Percentiles rank a stretch among this genome's conserved stretches.
phyloP scores from a whole-genome alignment of 148 eudicot genomes.

The Nepenthes gracilis region DNA sequence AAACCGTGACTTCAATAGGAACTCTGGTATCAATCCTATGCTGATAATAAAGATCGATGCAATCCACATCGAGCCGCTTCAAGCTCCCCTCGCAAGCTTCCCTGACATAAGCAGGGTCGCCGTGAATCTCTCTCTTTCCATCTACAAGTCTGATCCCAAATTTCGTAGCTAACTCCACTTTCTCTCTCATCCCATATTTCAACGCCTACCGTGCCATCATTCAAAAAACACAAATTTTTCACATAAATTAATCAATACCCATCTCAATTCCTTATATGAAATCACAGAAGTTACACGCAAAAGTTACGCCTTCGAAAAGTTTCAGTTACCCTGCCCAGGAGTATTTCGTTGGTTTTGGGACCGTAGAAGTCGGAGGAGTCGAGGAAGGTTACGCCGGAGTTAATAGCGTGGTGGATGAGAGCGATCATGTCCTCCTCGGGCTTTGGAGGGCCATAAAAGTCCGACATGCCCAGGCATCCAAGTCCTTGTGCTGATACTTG shows the following conservation, averaged over 20 bases:
- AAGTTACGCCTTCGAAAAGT: background rate
- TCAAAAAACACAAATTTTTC: background rate
- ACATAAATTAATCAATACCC: background rate
- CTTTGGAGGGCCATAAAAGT: slow-evolving; percentile 31
- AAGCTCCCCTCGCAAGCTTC: slow-evolving; percentile 13
- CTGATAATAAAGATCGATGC: slow-evolving; percentile 10
- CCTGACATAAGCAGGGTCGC: slow-evolving; percentile 16
- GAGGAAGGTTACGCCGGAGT: slow-evolving; percentile 36
- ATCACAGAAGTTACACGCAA: background rate
- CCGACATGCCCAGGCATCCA: slow-evolving; percentile 48
- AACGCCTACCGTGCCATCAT: slow-evolving; percentile 7
- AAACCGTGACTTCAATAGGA: slow-evolving; percentile 19
- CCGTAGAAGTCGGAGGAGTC: slow-evolving; percentile 43
- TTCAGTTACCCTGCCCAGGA: slow-evolving; percentile 23
- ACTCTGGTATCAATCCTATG: slow-evolving; percentile 10
- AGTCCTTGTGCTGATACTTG: slow-evolving; percentile 37
- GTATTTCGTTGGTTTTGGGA: slow-evolving; percentile 38
- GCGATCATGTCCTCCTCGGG: slow-evolving; percentile 37
- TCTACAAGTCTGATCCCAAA: slow-evolving; percentile 2
- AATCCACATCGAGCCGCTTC: slow-evolving; percentile 13
- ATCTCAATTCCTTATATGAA: background rate
- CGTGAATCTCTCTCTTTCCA: slow-evolving; percentile 3
- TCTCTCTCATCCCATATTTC: slow-evolving; percentile 8
- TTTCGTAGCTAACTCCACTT: slow-evolving; percentile 5
- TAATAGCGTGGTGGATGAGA: slow-evolving; percentile 33